Percentiles rank a stretch among this genome's conserved stretches.
Conservation (phyloP, 225 moss, liverwort and hornwort genomes). For the Sphagnum tenellum region DNA sequence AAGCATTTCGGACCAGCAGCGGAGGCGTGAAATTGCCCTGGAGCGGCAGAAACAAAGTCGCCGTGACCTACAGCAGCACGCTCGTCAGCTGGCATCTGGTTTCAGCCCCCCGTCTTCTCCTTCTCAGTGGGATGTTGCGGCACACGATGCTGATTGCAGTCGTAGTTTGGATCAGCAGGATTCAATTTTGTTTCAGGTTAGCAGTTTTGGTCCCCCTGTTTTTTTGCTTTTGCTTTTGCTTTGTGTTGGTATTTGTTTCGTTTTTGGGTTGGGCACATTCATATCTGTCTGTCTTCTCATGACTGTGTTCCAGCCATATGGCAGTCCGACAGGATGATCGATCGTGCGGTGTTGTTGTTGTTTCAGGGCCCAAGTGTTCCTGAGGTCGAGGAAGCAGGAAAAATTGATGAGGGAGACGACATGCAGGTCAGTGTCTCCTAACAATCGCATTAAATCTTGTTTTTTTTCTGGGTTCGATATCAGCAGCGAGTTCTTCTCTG, state of each 20-base stretch:
- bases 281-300: neutral
- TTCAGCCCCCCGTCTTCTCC: constrained; percentile 20
- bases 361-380: too few species aligned
- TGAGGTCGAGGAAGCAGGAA: neutral
- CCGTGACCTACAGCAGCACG: constrained; percentile 82
- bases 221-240: neutral
- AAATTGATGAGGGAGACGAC: constrained; percentile 6
- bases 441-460: too few species aligned
- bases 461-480: too few species aligned
- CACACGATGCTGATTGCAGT: constrained; percentile 1
- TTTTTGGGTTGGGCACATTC: neutral
- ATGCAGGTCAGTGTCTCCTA: constrained; percentile 27
- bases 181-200: neutral
- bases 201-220: too few species aligned
- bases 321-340: too few species aligned
- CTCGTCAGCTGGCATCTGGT: constrained; percentile 60
- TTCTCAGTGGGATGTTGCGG: constrained; percentile 6
- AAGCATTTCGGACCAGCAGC: constrained; percentile 81
- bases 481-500: too few species aligned
- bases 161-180: constrained; percentile 1
- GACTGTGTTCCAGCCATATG: too few species aligned
- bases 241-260: neutral
- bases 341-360: too few species aligned
- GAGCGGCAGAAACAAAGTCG: constrained; percentile 80
- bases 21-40: constrained; percentile 75